A percentile compares a stretch with the other conserved stretches of the same genome.
These are phyloP conservation scores for Suhomyces bokatorum DNA, from an alignment of 1,139 yeast genomes.

Conservation along the genomic window DNA sequence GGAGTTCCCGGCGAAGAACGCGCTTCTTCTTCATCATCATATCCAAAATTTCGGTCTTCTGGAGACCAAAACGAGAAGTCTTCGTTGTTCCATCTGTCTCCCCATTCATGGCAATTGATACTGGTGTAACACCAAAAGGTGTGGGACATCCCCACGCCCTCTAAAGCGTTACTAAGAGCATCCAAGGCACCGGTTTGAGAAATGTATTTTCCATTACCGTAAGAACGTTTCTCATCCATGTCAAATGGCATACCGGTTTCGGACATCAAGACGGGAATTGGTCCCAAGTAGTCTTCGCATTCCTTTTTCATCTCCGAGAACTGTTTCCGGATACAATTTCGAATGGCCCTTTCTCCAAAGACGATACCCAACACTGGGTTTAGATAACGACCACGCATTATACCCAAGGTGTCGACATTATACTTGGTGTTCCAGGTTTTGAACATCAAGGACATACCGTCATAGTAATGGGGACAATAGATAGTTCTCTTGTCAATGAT, in stretches of 20 bases:
- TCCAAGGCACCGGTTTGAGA: constrained; percentile 83
- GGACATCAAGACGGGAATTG: constrained; percentile 72
- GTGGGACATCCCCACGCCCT: constrained; percentile 67
- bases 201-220: constrained; percentile 58
- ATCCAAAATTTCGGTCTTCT: constrained; percentile 51
- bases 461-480: constrained; percentile 87
- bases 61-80: constrained; percentile 85
- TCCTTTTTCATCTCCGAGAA: constrained; percentile 64
- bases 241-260: constrained; percentile 99
- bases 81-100: constrained; percentile 92
- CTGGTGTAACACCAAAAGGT: constrained; percentile 86
- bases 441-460: constrained; percentile 89
- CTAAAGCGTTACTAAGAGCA: constrained; percentile 77
- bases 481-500: constrained; percentile 66
- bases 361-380: constrained; percentile 79
- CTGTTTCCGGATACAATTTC: constrained; percentile 70
- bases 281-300: constrained; percentile 58
- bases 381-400: constrained; percentile 74
- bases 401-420: constrained; percentile 88
- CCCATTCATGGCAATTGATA: constrained; percentile 73
- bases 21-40: constrained; percentile 11
- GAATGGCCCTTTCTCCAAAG: constrained; percentile 75
- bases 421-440: constrained; percentile 75
- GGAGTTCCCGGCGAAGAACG: constrained; percentile 7
- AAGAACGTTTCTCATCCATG: constrained; percentile 79